These are phyloP conservation scores for Trebouxia sp. DNA, from an alignment of 139 green algal genomes.

Conservation along the genomic window DNA sequence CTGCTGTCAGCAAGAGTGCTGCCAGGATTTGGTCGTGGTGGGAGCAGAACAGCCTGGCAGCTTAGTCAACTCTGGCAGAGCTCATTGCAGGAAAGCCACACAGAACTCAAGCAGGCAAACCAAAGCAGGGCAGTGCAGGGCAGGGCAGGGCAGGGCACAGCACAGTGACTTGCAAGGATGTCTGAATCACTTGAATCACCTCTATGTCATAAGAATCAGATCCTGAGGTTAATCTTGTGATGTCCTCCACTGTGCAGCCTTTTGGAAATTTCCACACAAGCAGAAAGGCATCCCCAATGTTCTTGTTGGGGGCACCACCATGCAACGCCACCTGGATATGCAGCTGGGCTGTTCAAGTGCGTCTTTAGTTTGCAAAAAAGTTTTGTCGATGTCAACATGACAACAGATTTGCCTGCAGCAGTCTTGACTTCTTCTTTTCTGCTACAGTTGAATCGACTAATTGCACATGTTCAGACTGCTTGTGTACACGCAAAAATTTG, in stretches of 20 bases:
- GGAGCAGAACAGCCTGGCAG: background rate
- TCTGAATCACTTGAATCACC: background rate
- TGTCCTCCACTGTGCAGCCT: slow-evolving; percentile 39
- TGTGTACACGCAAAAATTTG: too few relatives aligned
- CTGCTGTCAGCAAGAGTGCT: too few relatives aligned
- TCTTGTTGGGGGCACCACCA: slow-evolving; percentile 96
- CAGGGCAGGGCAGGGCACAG: background rate
- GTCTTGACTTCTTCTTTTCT: too few relatives aligned
- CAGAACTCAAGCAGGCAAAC: too few relatives aligned
- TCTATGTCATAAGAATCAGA: background rate
- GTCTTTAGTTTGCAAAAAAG: too few relatives aligned
- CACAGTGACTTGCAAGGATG: background rate
- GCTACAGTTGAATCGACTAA: too few relatives aligned
- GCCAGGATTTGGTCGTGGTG: background rate
- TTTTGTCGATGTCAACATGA: too few relatives aligned
- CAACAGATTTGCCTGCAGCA: too few relatives aligned
- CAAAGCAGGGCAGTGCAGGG: background rate
- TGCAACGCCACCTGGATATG: slow-evolving; percentile 64
- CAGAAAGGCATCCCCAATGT: slow-evolving; percentile 97
- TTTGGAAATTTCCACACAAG: slow-evolving; percentile 89
- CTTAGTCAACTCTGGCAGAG: too few relatives aligned
- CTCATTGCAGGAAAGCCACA: too few relatives aligned
- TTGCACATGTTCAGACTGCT: too few relatives aligned
- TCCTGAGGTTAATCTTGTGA: background rate
- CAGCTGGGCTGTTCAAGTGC: too few relatives aligned